phyloP scores from a whole-genome alignment of 176 grass and related monocot species.

The Tuctoria greenei region DNA sequence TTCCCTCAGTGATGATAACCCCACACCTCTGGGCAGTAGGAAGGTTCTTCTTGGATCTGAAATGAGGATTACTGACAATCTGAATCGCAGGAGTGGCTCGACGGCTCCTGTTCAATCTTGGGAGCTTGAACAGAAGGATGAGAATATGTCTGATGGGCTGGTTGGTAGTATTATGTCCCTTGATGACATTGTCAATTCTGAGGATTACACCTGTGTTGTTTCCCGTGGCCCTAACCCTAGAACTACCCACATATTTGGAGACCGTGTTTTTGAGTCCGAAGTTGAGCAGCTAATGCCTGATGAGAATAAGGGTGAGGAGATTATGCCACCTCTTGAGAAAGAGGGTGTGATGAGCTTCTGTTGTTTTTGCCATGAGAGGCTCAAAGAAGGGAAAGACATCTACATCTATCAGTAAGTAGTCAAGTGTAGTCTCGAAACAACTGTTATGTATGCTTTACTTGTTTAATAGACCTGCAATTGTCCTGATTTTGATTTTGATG shows the following conservation, averaged over 20 bases:
- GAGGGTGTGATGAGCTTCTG: slow-evolving; percentile 57
- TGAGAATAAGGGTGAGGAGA: slow-evolving; percentile 33
- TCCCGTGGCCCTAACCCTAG: slow-evolving; percentile 56
- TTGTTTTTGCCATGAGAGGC: slow-evolving; percentile 52
- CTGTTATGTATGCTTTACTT: slow-evolving; percentile 5
- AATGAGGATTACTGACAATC: slow-evolving; percentile 52
- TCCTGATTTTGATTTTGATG: slow-evolving; percentile 27
- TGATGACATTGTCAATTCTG: slow-evolving; percentile 64
- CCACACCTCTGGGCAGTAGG: slow-evolving; percentile 39
- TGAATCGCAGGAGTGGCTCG: slow-evolving; percentile 48
- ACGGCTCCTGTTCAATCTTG: slow-evolving; percentile 42
- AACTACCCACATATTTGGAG: slow-evolving; percentile 56
- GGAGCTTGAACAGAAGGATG: slow-evolving; percentile 42
- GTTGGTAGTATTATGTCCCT: slow-evolving; percentile 55
- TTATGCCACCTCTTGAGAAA: slow-evolving; percentile 37
- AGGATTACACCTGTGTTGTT: slow-evolving; percentile 64
- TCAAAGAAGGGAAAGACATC: slow-evolving; percentile 59
- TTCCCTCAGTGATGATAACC: slow-evolving; percentile 48
- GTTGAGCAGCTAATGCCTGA: slow-evolving; percentile 34
- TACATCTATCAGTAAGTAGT: slow-evolving; percentile 82
- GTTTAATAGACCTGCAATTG: slow-evolving; percentile 7
- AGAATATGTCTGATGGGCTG: slow-evolving; percentile 41
- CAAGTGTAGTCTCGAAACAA: neutral
- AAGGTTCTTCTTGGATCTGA: slow-evolving; percentile 65
- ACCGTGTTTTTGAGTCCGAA: slow-evolving; percentile 50